These are phyloP conservation scores for Annulohypoxylon stygium DNA, from an alignment of 495 filamentous ascomycete species.

Conservation along the genomic window DNA sequence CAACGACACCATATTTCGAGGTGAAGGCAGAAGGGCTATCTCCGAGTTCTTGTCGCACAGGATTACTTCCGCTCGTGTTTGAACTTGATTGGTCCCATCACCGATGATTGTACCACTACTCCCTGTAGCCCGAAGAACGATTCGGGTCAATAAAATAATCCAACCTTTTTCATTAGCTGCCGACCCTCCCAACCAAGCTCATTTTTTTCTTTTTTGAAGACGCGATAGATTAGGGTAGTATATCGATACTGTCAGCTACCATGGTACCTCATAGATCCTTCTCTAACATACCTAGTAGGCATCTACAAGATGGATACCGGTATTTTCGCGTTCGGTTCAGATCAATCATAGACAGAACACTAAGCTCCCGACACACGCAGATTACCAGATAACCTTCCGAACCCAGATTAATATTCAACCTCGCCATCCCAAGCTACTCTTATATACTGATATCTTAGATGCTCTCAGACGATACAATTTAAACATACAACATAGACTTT, in stretches of 20 bases:
- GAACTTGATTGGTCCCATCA: conserved; percentile 26
- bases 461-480: no score
- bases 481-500: neutral
- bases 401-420: no score
- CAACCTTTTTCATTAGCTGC: neutral
- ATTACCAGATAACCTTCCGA: no score
- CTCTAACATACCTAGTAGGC: no score
- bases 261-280: no score
- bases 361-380: no score
- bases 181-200: neutral
- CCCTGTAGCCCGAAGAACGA: neutral
- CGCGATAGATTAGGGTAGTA: no score
- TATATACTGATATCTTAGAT: no score
- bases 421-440: no score
- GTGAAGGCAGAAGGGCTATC: conserved; percentile 57
- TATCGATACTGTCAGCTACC: no score
- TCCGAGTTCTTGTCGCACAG: conserved; percentile 51
- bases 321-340: no score
- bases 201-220: neutral
- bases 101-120: conserved; percentile 14
- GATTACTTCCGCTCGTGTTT: conserved; percentile 35
- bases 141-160: neutral
- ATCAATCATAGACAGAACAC: neutral
- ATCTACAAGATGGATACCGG: no score
- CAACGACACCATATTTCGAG: conserved; percentile 60